Base-by-base conservation (phyloP, 495 filamentous ascomycete genomes). In the Cercophora newfieldiana region DNA sequence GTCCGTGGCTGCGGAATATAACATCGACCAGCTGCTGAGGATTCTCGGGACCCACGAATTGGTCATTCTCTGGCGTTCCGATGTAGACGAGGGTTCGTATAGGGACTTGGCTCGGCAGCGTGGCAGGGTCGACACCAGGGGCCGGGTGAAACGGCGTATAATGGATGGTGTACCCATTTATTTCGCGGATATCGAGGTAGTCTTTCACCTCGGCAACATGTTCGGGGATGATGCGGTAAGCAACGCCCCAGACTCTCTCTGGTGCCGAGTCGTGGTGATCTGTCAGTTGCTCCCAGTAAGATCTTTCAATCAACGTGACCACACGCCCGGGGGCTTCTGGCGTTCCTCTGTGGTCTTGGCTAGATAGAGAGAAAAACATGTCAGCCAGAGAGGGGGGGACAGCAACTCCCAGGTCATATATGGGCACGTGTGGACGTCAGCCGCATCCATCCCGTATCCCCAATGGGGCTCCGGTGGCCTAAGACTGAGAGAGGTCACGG, bases 311-410 rank as follows among this genome's bases (percentile, higher is more conserved):
- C 14, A 99, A 85, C 0, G 95, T 99, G 8, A 96, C 94, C 24
- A 99, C 96, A 47, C 95, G 88, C 0, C 95, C 95, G 3, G 95
- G 95, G 3, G 87, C 85, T 71, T 88, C 84, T 31, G 91, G 92
- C 0, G 96, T 98, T 53, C 95, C 95, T 62, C 95, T 90, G 75
- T 99, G 95, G 81, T 99, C 95, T 77, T 96, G 86, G 78, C 94
- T 93, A 29, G 47, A 31, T 21, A 31, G 30, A 53, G 29, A 31
- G 37, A 19, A 57, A 29, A 57, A 59, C 18, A 22, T 48, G 63
- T 14, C 0, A 21, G 63, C 31, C 18, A 14, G 29, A 14, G 29
- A 33, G 8, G 7, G 59, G 7, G 50, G 4, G 57, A 60, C 19
- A 44, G 30, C 5, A 28, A 22, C 26, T 28, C 30, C 24, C 30